phyloP scores from a whole-genome alignment of 179 eudicot genomes.

The Amaranthus tricolor region DNA sequence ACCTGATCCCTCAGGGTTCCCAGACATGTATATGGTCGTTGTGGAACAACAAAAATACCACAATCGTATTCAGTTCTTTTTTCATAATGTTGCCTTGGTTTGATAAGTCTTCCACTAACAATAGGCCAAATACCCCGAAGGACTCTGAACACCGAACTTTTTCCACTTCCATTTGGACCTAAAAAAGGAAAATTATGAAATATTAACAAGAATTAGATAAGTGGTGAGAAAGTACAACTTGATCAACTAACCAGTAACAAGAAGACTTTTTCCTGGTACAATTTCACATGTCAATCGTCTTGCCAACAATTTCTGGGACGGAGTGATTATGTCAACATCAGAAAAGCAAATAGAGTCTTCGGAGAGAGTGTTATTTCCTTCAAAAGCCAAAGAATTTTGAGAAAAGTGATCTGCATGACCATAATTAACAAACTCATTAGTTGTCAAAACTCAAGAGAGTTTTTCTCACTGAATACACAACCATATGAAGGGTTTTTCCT shows the following conservation, averaged over 20 bases:
- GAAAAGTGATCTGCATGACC: conserved; percentile 41
- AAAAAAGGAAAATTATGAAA: conserved; percentile 25
- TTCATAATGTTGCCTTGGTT: conserved; percentile 53
- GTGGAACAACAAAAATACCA: conserved; percentile 87
- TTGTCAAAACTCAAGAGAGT: not conserved
- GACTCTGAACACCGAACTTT: conserved; percentile 92
- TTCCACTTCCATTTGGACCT: conserved; percentile 99
- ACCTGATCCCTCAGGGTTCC: conserved; percentile 94
- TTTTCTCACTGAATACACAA: not conserved
- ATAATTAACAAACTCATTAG: conserved; percentile 17
- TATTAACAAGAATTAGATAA: not conserved
- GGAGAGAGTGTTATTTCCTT: conserved; percentile 30
- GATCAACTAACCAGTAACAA: conserved; percentile 73
- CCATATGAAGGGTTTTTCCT: not conserved
- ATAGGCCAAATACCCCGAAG: conserved; percentile 94
- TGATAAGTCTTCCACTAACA: conserved; percentile 63
- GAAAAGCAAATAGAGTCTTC: conserved; percentile 56
- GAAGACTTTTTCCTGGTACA: conserved; percentile 67
- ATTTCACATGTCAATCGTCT: conserved; percentile 58
- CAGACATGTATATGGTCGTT: conserved; percentile 90
- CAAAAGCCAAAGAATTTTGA: conserved; percentile 29
- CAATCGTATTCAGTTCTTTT: conserved; percentile 53
- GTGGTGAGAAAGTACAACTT: not conserved
- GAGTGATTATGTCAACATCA: conserved; percentile 74
- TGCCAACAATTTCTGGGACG: conserved; percentile 65